Base-by-base conservation (phyloP, 2,329 filamentous ascomycete species). In the Alternaria sp. region DNA sequence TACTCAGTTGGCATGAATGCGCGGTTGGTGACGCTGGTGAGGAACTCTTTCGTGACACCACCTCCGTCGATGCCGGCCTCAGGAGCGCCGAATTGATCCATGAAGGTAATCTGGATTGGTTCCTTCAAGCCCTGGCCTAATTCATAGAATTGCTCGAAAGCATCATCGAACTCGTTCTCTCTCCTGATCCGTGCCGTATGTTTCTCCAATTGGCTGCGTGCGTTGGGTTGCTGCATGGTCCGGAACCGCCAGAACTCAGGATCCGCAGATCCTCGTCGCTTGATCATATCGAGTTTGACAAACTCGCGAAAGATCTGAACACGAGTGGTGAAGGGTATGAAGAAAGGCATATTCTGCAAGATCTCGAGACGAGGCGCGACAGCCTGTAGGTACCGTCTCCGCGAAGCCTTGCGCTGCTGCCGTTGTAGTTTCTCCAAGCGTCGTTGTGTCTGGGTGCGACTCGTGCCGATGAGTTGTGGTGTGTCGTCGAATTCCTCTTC, bases 11-110 rank as follows among this genome's bases (percentile, higher is more conserved):
- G 84, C 67, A 86, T 87, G 75, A 98, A 97, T 0, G 94, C 94
- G 78, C 97, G 92, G 20, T 87, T 90, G 1, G 93, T 97, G 53
- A 97, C 88, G 65, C 92, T 96, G 1, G 90, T 97, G 12, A 99
- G 84, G 66, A 99, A 99, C 74, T 99, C 96, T 72, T 99, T 99
- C 2, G 95, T 97, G 9, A 99, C 96, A 66, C 96, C 96, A 9
- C 96, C 96, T 0, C 96, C 96, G 75, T 99, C 96, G 59, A 99
- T 98, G 10, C 96, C 96, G 12, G 95, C 95, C 81, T 99, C 96
- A 8, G 88, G 86, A 1, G 90, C 88, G 64, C 92, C 92, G 70
- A 97, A 99, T 63, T 94, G 88, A 76, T 99, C 96, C 46, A 97
- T 90, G 78, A 99, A 99, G 0, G 93, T 96, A 73, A 99, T 98